phyloP scores from a whole-genome alignment of 1,284 basidiomycete species.

The Papiliotrema terrestris region DNA sequence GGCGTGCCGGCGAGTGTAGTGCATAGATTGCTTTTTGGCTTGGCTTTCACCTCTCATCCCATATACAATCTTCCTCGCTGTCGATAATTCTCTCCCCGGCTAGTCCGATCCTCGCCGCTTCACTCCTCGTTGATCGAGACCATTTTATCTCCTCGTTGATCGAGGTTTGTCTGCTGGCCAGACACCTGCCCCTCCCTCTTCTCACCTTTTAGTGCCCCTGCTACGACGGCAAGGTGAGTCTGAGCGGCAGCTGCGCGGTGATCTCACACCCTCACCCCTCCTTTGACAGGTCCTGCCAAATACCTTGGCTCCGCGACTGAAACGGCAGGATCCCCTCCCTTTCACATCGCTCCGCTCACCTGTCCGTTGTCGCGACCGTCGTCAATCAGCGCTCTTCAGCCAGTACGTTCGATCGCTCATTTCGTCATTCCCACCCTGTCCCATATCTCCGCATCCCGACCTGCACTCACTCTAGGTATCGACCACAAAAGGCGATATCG shows the following conservation, averaged over 20 bases:
- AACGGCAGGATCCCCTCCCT: neutral
- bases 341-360: neutral
- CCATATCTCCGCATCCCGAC: neutral
- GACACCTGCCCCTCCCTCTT: neutral
- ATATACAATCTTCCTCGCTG: neutral
- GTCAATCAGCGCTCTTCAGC: too few species aligned
- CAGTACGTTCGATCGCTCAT: neutral
- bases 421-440: neutral
- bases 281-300: neutral
- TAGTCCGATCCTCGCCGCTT: neutral
- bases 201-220: too few species aligned
- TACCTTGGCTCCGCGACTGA: neutral
- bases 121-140: neutral
- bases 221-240: too few species aligned
- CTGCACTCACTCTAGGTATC: neutral
- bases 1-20: too few species aligned
- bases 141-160: constrained; percentile 4
- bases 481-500: neutral
- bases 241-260: too few species aligned
- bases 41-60: neutral
- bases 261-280: neutral
- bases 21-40: neutral
- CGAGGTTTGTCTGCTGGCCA: constrained; percentile 1
- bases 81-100: neutral
- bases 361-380: too few species aligned